Conservation (phyloP, 148 eudicot species). For the Linanthus parryae region DNA sequence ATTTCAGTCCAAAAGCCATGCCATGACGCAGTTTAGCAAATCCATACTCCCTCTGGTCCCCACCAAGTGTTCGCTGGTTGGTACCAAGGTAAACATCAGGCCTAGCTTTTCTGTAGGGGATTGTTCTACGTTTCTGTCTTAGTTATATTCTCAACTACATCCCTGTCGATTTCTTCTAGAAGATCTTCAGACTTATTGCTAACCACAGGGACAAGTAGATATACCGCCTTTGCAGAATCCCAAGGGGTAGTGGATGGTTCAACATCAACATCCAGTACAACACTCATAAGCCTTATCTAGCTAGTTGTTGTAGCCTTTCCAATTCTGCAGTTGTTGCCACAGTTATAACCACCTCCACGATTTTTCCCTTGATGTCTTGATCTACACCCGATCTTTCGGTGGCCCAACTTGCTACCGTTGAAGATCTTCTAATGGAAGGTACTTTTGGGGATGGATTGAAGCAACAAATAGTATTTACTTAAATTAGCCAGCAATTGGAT, state of each 20-base stretch:
- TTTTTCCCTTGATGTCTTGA: too few species aligned
- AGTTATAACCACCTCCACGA: too few species aligned
- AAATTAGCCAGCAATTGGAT: too few species aligned
- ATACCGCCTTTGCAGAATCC: slow-evolving; percentile 95
- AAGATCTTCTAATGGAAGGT: too few species aligned
- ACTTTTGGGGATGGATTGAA: too few species aligned
- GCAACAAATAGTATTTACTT: too few species aligned
- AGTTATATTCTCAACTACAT: slow-evolving; percentile 43
- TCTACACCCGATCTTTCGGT: too few species aligned
- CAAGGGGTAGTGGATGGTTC: slow-evolving; percentile 95
- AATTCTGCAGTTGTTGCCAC: slow-evolving; percentile 34
- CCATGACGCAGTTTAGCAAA: slow-evolving; percentile 85
- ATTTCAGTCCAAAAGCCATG: slow-evolving; percentile 77
- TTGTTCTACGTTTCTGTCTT: slow-evolving; percentile 67
- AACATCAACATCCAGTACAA: slow-evolving; percentile 86
- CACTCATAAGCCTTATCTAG: slow-evolving; percentile 91
- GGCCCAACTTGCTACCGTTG: too few species aligned
- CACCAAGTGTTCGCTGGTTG: slow-evolving; percentile 84
- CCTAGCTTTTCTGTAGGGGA: slow-evolving; percentile 88
- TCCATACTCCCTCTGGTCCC: slow-evolving; percentile 91
- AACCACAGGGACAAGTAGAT: slow-evolving; percentile 69
- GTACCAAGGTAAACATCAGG: slow-evolving; percentile 97
- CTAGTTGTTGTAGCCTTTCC: slow-evolving; percentile 73
- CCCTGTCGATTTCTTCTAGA: slow-evolving; percentile 65
- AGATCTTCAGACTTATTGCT: slow-evolving; percentile 45